Evolutionary conservation across 2,329 filamentous ascomycete genomes (phyloP), one percentile per base, ranked within the genome.

Genomic region (Neonectria punicea): DNA sequence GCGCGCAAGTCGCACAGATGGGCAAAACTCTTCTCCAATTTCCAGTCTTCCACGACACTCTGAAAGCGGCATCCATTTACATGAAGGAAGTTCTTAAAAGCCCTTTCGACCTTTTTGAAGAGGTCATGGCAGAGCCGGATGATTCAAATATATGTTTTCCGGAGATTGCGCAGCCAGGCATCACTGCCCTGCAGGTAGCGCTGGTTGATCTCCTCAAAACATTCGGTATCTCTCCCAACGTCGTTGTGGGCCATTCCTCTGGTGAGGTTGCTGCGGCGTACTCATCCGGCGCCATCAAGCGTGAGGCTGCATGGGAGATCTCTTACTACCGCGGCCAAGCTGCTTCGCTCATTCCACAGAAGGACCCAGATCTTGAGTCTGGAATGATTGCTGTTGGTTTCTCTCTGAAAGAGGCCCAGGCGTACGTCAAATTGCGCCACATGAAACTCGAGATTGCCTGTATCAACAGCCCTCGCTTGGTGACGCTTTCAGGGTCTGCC

Each of bases 221-320:
- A 3, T 75, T 80, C 14, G 72, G 69, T 10, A 70, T 83, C 34
- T 54, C 49, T 1, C 79, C 81, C 2, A 65, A 63, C 6, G 69
- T 75, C 18, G 80, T 83, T 4, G 73, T 84, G 8, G 82, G 83
- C 0, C 83, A 85, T 65, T 84, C 82, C 0, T 84, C 82, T 1
- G 83, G 83, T 2, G 83, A 85, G 58, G 80, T 84, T 34, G 82
- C 82, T 1, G 83, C 82, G 7, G 81, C 83, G 1, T 82, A 80
- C 58, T 80, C 82, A 9, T 74, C 73, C 1, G 79, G 76, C 0
- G 74, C 75, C 16, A 73, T 85, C 20, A 74, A 76, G 2, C 72
- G 74, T 20, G 71, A 80, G 53, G 73, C 73, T 6, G 82, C 82
- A 5, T 83, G 81, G 80, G 73, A 78, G 50, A 75, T 82, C 34